These are phyloP conservation scores for Malbranchea cinnamomea DNA, from an alignment of 2,329 filamentous ascomycete genomes.

Conservation along the genomic window DNA sequence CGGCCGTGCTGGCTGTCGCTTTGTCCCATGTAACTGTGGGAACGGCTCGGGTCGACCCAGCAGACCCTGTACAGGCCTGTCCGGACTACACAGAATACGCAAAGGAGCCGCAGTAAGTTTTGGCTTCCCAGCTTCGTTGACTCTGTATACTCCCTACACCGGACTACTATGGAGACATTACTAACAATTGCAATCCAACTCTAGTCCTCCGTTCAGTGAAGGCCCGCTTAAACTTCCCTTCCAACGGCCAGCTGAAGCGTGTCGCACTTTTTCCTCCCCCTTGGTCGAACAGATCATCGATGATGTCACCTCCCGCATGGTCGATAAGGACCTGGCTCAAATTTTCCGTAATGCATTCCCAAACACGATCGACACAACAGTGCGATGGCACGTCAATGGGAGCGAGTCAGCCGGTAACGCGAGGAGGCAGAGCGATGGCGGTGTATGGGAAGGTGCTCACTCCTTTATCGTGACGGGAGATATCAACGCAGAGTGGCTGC, in stretches of 20 bases:
- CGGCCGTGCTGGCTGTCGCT: constrained; percentile 1
- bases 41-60: constrained; percentile 4
- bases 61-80: constrained; percentile 12
- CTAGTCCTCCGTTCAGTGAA: constrained; percentile 60
- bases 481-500: constrained; percentile 84
- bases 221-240: constrained; percentile 70
- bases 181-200: constrained; percentile 5
- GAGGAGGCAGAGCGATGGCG: constrained; percentile 21
- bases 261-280: constrained; percentile 78
- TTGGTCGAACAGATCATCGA: constrained; percentile 78
- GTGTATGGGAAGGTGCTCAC: constrained; percentile 68
- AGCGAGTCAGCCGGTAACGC: constrained; percentile 27
- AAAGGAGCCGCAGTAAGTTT: constrained; percentile 11
- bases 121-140: constrained; percentile 18
- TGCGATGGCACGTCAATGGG: constrained; percentile 69
- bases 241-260: constrained; percentile 66
- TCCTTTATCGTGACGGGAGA: constrained; percentile 90
- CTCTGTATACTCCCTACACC: no score
- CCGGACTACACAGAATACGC: constrained; percentile 18
- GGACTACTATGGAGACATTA: constrained; percentile 14
- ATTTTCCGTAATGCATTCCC: constrained; percentile 94
- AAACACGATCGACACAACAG: constrained; percentile 77
- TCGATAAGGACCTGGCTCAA: constrained; percentile 74
- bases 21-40: no score
- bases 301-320: constrained; percentile 64